Evolutionary conservation across 1,284 basidiomycete genomes (phyloP), one percentile per base, ranked within the genome.

Genomic region (Ganoderma leucocontextum): DNA sequence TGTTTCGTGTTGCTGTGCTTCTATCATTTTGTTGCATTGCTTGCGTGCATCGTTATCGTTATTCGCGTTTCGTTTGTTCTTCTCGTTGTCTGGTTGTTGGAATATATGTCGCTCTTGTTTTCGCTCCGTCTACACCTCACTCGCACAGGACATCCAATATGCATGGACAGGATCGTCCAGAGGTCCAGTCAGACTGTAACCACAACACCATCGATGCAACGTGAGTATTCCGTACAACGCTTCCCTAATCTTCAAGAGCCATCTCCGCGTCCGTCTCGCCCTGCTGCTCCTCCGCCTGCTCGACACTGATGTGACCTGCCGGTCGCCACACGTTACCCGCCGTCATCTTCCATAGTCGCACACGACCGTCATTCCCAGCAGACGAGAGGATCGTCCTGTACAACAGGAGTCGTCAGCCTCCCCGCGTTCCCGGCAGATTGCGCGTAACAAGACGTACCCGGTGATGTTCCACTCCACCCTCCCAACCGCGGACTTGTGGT

Each of bases 391-490:
- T 88, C 12, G 96, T 97, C 2, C 96, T 96, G 39, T 9, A 4
- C 29, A 5, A 22, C 17, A 59, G 2, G 25, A 13, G 5, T 4
- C 44, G 52, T 67, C 60, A 70, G 68, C 47, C 9, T 4, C 25
- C n/a, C 5, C 49, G n/a, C 29, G 38, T 33, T 41, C 9, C 9
- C 19, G 41, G 59, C 39, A 33, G 80, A 73, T 12, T 19, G n/a
- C 0, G 10, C 4, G 9, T 6, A 42, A 55, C 15, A 2, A 19
- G 55, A 77, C 89, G 64, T 76, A 95, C 90, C 94, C 95, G 67
- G 91, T 97, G 73, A 95, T 89, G 80, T 92, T 97, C 95, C 90
- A 97, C 77, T 91, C 95, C 15, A 91, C 95, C 72, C 87, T 86
- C 25, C 86, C 91, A 42, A 93, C 89, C 52, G 85, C 85, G 17